Evolutionary conservation across 805 yeast genomes (phyloP), one percentile per base, ranked within the genome.

Genomic region (Nakazawaea ernobii): DNA sequence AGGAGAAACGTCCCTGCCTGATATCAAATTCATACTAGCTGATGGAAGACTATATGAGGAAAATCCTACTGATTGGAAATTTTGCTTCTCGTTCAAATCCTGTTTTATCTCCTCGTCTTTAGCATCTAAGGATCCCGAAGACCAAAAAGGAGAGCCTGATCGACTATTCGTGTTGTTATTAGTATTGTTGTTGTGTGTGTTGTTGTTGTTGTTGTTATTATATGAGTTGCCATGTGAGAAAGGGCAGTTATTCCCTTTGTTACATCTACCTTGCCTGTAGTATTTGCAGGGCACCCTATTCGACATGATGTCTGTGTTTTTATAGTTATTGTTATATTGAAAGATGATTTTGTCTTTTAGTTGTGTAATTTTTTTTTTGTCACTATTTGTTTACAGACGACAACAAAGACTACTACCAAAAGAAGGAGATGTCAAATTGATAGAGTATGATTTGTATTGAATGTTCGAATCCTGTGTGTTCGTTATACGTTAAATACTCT

Each of bases 401-500:
- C 40, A 17, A 17, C 26, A 39, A 27, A 14, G n/a, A 29, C 13
- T 13, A 20, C 29, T 20, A 17, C 11, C 13, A 26, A 11, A 36
- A 38, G 36, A 37, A 32, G 14, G 24, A 20, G 24, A 20, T 20
- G 14, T 15, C n/a, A 32, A 17, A 20, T 10, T 27, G 14, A 10
- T 11, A 17, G 6, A 32, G 15, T 6, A 90, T 92, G 97, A 82
- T 91, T 52, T 92, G 98, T 63, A 84, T 91, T 20, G 95, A 90
- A 61, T 94, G 98, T 62, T 74, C 80, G n/a, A 67, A 73, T 35
- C 79, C 83, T 3, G 84, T 83, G 32, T 69, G 71, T 14, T 71
- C 85, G 1, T 73, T 91, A 33, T 92, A 78, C 66, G 82, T 84
- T 20, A 73, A 71, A 54, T 91, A 86, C 63, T 79, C 91, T 28